These are phyloP conservation scores for Clarkia xantiana DNA, from an alignment of 345 rosid genomes.

Conservation along the genomic window DNA sequence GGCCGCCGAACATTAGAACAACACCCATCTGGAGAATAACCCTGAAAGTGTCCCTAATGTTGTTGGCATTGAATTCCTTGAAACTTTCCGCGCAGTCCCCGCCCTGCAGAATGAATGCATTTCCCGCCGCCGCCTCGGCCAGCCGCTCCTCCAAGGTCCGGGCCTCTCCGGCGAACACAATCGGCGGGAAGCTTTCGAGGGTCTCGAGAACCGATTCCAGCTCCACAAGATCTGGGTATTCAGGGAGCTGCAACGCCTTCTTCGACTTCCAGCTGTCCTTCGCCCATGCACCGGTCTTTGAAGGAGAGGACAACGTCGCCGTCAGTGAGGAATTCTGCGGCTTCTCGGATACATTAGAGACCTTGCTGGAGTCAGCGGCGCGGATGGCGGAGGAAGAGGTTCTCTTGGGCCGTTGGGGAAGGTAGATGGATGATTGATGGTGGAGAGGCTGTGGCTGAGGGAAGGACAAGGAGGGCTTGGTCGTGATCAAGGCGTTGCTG, in stretches of 20 bases:
- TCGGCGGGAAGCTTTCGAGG: conserved; percentile 43
- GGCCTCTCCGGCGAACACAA: conserved; percentile 61
- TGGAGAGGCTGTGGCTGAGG: too few species aligned
- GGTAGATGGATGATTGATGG: conserved; percentile 26
- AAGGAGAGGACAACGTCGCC: conserved; percentile 2
- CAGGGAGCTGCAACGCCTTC: conserved; percentile 51
- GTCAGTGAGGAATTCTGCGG: neutral
- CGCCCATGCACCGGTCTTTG: conserved; percentile 25
- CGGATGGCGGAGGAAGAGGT: conserved; percentile 14
- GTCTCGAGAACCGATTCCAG: conserved; percentile 44
- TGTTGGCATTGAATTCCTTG: conserved; percentile 57
- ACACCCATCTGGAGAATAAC: conserved; percentile 65
- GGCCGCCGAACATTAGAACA: conserved; percentile 69
- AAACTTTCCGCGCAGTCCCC: conserved; percentile 75
- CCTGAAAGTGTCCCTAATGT: conserved; percentile 62
- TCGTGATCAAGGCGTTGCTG: too few species aligned
- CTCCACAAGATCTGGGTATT: conserved; percentile 43
- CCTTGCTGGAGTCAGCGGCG: too few species aligned
- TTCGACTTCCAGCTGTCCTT: conserved; percentile 46
- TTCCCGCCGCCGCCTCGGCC: conserved; percentile 55
- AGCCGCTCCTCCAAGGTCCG: conserved; percentile 34
- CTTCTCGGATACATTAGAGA: too few species aligned
- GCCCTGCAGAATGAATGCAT: conserved; percentile 56
- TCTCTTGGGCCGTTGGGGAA: conserved; percentile 33
- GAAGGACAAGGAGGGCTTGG: too few species aligned